Evolutionary conservation across 352 stramenopile species (phyloP).

Genomic region (Pythium phragmiticola): DNA sequence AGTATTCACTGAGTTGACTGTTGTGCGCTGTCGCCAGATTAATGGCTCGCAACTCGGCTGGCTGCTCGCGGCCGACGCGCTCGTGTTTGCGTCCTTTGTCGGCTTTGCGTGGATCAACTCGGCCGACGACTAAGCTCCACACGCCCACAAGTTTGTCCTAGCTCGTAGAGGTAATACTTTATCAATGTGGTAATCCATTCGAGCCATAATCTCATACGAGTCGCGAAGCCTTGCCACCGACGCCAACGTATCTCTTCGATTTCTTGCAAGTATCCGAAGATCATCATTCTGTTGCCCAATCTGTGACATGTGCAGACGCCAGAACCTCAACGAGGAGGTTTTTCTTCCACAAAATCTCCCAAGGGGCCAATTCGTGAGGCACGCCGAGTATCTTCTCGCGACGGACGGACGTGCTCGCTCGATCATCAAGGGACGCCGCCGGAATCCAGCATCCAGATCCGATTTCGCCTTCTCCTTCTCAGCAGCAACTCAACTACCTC

Average conservation of each 20-base stretch:
- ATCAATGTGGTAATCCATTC: too few species aligned
- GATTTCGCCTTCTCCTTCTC: background rate
- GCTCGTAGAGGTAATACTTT: too few species aligned
- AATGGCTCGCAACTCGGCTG: slow-evolving; percentile 57
- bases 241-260: too few species aligned
- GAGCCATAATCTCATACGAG: too few species aligned
- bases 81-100: slow-evolving; percentile 65
- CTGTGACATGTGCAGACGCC: slow-evolving; percentile 11
- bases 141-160: too few species aligned
- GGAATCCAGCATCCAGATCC: background rate
- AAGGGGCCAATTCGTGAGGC: background rate
- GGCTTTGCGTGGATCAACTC: slow-evolving; percentile 45
- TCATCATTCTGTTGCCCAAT: background rate
- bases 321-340: slow-evolving; percentile 4
- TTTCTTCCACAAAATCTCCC: slow-evolving; percentile 2
- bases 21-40: slow-evolving; percentile 33
- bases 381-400: background rate
- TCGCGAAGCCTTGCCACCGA: too few species aligned
- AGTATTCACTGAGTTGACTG: too few species aligned
- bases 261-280: too few species aligned
- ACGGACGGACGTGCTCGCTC: background rate
- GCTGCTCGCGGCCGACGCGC: slow-evolving; percentile 55
- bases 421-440: slow-evolving; percentile 12
- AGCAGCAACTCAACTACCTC: background rate
- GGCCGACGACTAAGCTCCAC: slow-evolving; percentile 2